Conservation (phyloP, 1,139 yeast species). For the Geotrichum reessii region DNA sequence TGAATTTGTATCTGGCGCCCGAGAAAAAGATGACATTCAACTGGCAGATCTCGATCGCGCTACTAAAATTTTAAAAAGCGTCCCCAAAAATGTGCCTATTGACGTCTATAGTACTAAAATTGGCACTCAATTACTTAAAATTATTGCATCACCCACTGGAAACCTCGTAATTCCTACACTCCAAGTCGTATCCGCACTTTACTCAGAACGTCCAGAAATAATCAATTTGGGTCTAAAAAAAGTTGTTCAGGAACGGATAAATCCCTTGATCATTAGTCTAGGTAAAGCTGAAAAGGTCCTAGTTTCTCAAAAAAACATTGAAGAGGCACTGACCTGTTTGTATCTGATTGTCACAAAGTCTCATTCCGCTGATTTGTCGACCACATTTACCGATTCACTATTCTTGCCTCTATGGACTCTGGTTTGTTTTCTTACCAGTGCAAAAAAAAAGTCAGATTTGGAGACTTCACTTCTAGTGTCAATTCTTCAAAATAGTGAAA, state of each 20-base stretch:
- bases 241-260: constrained; percentile 15
- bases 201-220: constrained; percentile 48
- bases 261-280: constrained; percentile 14
- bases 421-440: constrained; percentile 44
- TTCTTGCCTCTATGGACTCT: constrained; percentile 57
- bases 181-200: constrained; percentile 51
- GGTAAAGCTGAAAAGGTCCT: constrained; percentile 21
- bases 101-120: constrained; percentile 50
- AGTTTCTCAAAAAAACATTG: constrained; percentile 47
- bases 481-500: constrained; percentile 2
- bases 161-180: constrained; percentile 50
- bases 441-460: constrained; percentile 24
- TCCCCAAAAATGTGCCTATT: constrained; percentile 50
- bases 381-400: constrained; percentile 35
- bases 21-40: constrained; percentile 67
- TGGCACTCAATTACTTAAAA: constrained; percentile 53
- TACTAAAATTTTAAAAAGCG: constrained; percentile 53
- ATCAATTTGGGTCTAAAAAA: constrained; percentile 54
- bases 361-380: constrained; percentile 30
- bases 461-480: constrained; percentile 9
- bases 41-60: constrained; percentile 58
- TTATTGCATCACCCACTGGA: constrained; percentile 41
- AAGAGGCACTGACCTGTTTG: constrained; percentile 60
- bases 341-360: constrained; percentile 54
- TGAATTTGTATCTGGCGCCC: constrained; percentile 69